A percentile compares a stretch with the other conserved stretches of the same genome.
These are phyloP conservation scores for Cadophora gregata DNA, from an alignment of 2,329 filamentous ascomycete genomes.

Conservation along the genomic window DNA sequence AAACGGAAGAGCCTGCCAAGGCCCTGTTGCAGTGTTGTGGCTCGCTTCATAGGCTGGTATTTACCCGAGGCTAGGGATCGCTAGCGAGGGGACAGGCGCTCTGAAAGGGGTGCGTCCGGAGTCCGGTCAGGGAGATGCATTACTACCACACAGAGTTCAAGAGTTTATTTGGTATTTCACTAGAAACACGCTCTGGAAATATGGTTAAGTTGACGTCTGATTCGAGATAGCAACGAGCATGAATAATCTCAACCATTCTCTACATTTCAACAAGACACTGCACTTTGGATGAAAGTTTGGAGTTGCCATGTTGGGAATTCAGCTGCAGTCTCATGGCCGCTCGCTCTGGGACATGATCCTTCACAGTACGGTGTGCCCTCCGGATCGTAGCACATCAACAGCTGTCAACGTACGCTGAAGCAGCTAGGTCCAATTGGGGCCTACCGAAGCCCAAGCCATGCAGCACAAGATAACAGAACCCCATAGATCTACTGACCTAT, in stretches of 20 bases:
- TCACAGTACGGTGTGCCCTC: not conserved
- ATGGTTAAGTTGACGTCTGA: slow-evolving; percentile 1
- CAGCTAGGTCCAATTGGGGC: not conserved
- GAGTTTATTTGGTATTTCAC: not conserved
- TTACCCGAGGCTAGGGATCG: not conserved
- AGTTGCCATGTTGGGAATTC: not conserved
- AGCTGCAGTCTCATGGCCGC: not conserved
- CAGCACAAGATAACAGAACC: not conserved
- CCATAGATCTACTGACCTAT: not conserved
- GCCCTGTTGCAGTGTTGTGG: not conserved
- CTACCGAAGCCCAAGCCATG: not conserved
- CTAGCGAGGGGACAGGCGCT: not conserved
- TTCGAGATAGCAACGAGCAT: not conserved
- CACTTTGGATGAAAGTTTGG: not conserved
- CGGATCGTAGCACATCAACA: not conserved
- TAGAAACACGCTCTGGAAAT: not conserved
- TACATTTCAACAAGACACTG: not conserved
- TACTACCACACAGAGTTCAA: not conserved
- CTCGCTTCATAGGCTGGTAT: not conserved
- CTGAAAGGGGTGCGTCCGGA: slow-evolving; percentile 4
- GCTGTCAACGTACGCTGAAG: not conserved
- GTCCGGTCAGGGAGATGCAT: slow-evolving; percentile 8
- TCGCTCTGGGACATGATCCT: not conserved
- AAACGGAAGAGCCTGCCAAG: not conserved
- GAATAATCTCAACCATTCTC: not conserved